phyloP scores from a whole-genome alignment of 1,284 basidiomycete genomes.

The Sparassis latifolia region DNA sequence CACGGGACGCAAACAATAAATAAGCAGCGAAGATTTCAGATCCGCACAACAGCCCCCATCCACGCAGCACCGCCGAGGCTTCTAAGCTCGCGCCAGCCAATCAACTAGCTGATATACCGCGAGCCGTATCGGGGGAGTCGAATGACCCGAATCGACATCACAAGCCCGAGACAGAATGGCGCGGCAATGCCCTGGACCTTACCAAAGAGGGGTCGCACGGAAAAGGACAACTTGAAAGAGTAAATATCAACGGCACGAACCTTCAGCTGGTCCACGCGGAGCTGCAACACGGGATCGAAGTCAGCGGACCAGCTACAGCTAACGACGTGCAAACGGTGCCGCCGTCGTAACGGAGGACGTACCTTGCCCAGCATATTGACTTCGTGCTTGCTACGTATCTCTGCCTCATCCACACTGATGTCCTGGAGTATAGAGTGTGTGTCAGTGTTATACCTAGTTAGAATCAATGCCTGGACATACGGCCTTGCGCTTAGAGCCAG shows the following conservation, averaged over 20 bases:
- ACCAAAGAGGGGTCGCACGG: no score
- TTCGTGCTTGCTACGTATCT: slow-evolving; percentile 61
- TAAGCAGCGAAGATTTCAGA: no score
- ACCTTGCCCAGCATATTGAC: slow-evolving; percentile 61
- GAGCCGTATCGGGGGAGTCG: no score
- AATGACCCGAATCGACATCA: no score
- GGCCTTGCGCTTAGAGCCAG: slow-evolving; percentile 63
- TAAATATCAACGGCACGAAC: slow-evolving; percentile 27
- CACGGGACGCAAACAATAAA: no score
- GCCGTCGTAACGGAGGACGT: slow-evolving; percentile 2
- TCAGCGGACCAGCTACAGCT: background rate
- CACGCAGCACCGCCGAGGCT: no score
- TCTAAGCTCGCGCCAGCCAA: no score
- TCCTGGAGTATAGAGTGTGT: slow-evolving; percentile 34
- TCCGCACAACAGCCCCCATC: no score
- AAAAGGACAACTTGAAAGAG: no score
- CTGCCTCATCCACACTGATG: slow-evolving; percentile 52
- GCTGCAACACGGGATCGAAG: slow-evolving; percentile 33
- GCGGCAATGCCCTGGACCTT: no score
- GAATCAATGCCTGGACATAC: slow-evolving; percentile 33
- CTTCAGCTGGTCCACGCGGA: slow-evolving; percentile 75
- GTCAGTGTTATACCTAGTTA: background rate
- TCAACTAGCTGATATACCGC: no score
- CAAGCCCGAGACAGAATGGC: no score
- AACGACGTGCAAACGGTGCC: slow-evolving; percentile 2